phyloP scores from a whole-genome alignment of 2,329 filamentous ascomycete species.

The Hymenoscyphus repandus region DNA sequence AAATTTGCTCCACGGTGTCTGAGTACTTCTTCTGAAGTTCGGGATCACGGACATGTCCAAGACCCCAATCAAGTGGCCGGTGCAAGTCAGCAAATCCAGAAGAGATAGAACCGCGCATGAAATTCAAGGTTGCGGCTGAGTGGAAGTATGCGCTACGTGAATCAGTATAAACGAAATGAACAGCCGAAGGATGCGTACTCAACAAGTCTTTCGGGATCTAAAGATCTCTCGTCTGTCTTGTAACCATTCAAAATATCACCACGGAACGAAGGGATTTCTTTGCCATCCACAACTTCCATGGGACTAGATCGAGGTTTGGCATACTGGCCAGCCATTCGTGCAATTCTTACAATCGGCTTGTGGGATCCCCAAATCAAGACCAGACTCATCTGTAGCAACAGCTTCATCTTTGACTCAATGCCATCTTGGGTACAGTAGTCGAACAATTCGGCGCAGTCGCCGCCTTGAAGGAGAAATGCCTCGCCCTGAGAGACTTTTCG shows the following conservation, averaged over 20 bases:
- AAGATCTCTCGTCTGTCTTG: conserved; percentile 64
- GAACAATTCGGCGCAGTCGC: conserved; percentile 95
- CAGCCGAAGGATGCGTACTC: conserved; percentile 39
- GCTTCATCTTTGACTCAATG: conserved; percentile 95
- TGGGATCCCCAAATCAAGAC: conserved; percentile 84
- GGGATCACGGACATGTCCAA: conserved; percentile 85
- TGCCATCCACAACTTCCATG: conserved; percentile 74
- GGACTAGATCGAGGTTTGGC: conserved; percentile 91
- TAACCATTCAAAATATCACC: conserved; percentile 96
- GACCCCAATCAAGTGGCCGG: conserved; percentile 87
- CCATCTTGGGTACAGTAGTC: conserved; percentile 87
- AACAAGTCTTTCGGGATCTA: conserved; percentile 80
- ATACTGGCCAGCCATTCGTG: conserved; percentile 94
- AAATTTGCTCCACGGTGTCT: conserved; percentile 77
- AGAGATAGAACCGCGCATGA: conserved; percentile 74
- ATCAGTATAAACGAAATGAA: conserved; percentile 5
- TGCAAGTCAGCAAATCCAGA: conserved; percentile 93
- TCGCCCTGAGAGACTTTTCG: conserved; percentile 84
- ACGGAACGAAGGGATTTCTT: conserved; percentile 81
- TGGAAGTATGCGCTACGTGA: conserved; percentile 77
- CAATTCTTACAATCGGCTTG: conserved; percentile 86
- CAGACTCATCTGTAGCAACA: conserved; percentile 93
- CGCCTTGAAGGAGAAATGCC: conserved; percentile 90
- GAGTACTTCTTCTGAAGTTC: conserved; percentile 82
- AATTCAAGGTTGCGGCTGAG: conserved; percentile 91